Evolutionary conservation across 2,329 filamentous ascomycete genomes (phyloP).

Genomic region (Atkinsonella hypoxylon): DNA sequence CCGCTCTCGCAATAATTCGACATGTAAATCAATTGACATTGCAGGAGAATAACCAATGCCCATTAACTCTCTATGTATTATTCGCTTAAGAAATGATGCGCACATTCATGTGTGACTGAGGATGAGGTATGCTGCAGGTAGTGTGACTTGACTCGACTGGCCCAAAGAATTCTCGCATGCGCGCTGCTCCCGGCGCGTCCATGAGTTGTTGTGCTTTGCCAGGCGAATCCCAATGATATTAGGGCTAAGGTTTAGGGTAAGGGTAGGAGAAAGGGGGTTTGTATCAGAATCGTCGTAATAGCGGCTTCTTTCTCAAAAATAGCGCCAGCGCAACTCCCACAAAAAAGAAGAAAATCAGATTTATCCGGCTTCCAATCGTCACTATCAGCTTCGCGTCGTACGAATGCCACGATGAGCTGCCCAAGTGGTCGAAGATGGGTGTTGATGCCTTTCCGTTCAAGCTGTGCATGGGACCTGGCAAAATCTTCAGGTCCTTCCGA

Average conservation of each 20-base stretch:
- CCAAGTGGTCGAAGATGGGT: conserved; percentile 28
- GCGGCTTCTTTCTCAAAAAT: conserved; percentile 9
- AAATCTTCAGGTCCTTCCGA: conserved; percentile 22
- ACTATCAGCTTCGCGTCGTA: conserved; percentile 20
- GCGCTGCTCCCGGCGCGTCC: too few relatives aligned
- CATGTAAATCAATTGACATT: too few relatives aligned
- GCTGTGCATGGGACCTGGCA: conserved; percentile 25
- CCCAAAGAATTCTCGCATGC: neutral
- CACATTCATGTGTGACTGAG: too few relatives aligned
- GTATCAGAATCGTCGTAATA: conserved; percentile 10
- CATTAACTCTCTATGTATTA: too few relatives aligned
- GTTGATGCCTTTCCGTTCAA: conserved; percentile 27
- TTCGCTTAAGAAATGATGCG: too few relatives aligned
- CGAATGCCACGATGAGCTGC: conserved; percentile 30
- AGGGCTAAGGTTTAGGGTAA: neutral
- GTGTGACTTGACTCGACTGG: neutral
- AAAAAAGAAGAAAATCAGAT: conserved; percentile 11
- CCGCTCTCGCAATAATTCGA: too few relatives aligned
- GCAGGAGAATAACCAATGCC: too few relatives aligned
- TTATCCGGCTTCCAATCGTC: conserved; percentile 8
- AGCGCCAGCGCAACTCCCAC: conserved; percentile 12
- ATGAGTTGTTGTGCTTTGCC: neutral
- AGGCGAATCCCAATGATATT: conserved; percentile 1
- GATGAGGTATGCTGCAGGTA: too few relatives aligned
- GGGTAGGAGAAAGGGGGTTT: neutral